Base-by-base conservation (phyloP, 192 early-diverging fungal genomes). In the Coemansia sp. region DNA sequence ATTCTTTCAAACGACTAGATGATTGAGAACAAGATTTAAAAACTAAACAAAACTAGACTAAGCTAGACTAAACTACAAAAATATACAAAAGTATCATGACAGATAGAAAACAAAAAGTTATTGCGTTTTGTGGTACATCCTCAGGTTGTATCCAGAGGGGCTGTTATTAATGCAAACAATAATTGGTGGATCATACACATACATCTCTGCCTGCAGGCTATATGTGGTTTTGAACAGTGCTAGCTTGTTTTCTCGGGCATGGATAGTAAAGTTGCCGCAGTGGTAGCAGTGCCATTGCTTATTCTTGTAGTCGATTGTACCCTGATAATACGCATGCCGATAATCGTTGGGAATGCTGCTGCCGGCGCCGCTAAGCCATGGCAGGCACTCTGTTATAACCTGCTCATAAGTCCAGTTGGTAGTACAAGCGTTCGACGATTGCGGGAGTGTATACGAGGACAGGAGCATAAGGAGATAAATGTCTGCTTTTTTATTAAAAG, bases 191-290 rank as follows among this genome's bases (percentile, higher is more conserved):
- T n/a, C 44, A 31, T 47, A 32, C 8, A 9, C n/a, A 32, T 23
- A 58, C 29, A 16, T 21, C 25, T 30, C n/a, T 1, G 31, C 11
- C 47, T 48, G 25, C 35, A 18, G 25, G 32, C 18, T 40, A 23
- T 28, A 50, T 16, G 22, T 21, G 25, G 22, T 21, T 48, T 40
- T 31, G 30, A 49, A 60, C 21, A 50, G 32, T 7, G 24, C 27
- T 11, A 60, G 58, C 35, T 60, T 60, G 30, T 48, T 40, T 18
- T 32, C 21, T 22, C 21, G 30, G 6, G 48, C 58, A 32, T 60
- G 43, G 6, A 60, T 60, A 9, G 47, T 60, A 27, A 27, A 60
- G 30, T 40, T 46, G 11, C 46, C 32, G 35, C 58, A 60, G n/a
- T 60, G 30, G 24, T 50, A 50, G 33, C 21, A 19, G 35, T 50